A percentile compares a stretch with the other conserved stretches of the same genome.
These are phyloP conservation scores for Macadamia integrifolia DNA, from an alignment of 164 flowering plant genomes.

Conservation along the genomic window DNA sequence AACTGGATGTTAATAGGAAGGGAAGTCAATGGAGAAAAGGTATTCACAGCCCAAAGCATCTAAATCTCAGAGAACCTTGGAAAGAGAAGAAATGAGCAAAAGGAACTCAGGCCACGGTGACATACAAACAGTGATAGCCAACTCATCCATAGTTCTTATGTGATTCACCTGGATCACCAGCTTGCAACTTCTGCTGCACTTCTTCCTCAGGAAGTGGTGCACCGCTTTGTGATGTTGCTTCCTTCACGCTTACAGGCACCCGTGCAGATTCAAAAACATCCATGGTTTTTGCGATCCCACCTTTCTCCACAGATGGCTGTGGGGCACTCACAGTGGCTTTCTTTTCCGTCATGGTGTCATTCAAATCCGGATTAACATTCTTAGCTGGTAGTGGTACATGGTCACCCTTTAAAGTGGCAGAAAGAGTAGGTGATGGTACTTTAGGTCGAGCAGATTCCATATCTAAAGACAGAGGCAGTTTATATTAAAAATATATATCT, in stretches of 20 bases:
- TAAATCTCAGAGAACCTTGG: background rate
- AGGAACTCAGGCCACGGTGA: background rate
- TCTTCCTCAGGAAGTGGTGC: constrained; percentile 74
- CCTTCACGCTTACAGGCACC: constrained; percentile 56
- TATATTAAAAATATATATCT: background rate
- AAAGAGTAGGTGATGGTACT: constrained; percentile 58
- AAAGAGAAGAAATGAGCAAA: background rate
- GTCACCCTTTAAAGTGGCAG: constrained; percentile 71
- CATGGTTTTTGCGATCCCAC: constrained; percentile 23
- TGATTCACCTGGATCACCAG: constrained; percentile 65
- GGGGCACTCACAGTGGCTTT: constrained; percentile 27
- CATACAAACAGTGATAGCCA: too few relatives aligned
- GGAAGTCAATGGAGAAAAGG: background rate
- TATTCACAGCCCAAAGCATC: background rate
- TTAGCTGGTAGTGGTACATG: constrained; percentile 18
- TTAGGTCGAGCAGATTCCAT: constrained; percentile 85
- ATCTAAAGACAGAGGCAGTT: constrained; percentile 29
- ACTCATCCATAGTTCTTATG: too few relatives aligned
- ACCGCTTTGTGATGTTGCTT: constrained; percentile 70
- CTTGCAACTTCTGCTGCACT: constrained; percentile 76
- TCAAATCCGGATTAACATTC: constrained; percentile 29
- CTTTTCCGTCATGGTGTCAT: constrained; percentile 29
- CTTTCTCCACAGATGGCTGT: constrained; percentile 32
- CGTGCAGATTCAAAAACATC: constrained; percentile 67
- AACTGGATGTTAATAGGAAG: background rate